Base-by-base conservation (phyloP, 2,329 filamentous ascomycete species). In the Metarhizium humberi region DNA sequence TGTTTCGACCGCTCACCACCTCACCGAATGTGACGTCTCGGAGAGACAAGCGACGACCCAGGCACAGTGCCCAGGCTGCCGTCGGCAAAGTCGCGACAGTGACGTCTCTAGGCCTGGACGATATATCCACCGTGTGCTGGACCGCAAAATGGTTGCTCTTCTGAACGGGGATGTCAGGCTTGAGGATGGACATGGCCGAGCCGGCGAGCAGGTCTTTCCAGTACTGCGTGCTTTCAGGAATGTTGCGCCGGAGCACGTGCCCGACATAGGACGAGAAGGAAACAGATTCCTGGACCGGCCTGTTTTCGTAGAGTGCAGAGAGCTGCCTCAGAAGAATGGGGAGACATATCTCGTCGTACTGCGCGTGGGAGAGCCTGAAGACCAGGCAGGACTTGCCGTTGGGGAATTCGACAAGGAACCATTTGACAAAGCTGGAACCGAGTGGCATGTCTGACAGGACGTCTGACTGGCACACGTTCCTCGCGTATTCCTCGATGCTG, bases 261-360 rank as follows among this genome's bases (percentile, higher is more conserved):
- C 71, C 67, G 18, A 78, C 73, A 57, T 77, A 78, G 4, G 69
- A 61, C 0, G 76, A 78, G 64, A 78, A 79, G 0, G 76, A 73
- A 0, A 72, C 62, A 0, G 71, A 68, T 6, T 65, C 60, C 4
- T 63, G 61, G 0, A 67, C 64, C 0, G 67, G 59, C 45, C 60
- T 58, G 53, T 57, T 57, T 47, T 65, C 55, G 57, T 70, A 70
- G 6, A 85, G 71, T 0, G 75, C 73, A 3, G 78, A 79, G 45
- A 87, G 77, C 62, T 86, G 81, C 18, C 74, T 75, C 56, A 87
- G 76, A 20, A 87, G 75, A n/a, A 76, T 71, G 0, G 82, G 79
- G 8, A 87, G 74, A 60, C 80, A 87, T 25, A 87, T 82, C 59
- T 85, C 85, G 59, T 88, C 85, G 63, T 87, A 87, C 60, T 87